Conservation (phyloP, 495 filamentous ascomycete genomes). For the Penicillium lividum region DNA sequence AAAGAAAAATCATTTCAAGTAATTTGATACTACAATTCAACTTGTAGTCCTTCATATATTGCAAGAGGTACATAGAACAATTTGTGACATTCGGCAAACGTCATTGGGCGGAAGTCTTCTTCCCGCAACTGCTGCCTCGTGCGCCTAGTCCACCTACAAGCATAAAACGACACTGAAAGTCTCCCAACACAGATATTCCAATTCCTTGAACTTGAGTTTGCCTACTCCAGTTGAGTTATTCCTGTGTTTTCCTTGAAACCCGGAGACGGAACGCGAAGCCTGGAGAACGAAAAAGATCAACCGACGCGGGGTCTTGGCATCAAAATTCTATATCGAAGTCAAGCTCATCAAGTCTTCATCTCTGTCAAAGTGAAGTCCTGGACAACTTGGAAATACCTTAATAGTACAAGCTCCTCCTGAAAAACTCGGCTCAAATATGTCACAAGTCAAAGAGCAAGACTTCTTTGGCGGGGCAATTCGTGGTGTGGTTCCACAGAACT, state of each 20-base stretch:
- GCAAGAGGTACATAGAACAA: not conserved
- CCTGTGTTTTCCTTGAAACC: not conserved
- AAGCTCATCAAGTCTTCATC: not conserved
- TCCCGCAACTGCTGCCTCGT: slow-evolving; percentile 26
- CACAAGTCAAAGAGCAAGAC: slow-evolving; percentile 54
- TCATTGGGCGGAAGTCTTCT: slow-evolving; percentile 31
- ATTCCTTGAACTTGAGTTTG: not conserved
- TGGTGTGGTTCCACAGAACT: slow-evolving; percentile 68
- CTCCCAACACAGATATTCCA: slow-evolving; percentile 1
- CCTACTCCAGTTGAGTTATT: not conserved
- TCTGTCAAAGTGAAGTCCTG: not conserved
- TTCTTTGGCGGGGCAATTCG: slow-evolving; percentile 84
- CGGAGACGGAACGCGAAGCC: not conserved
- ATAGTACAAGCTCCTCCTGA: not conserved
- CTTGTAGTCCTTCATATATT: not conserved
- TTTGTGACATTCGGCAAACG: slow-evolving; percentile 12
- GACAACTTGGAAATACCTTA: not conserved
- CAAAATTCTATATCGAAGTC: slow-evolving; percentile 12
- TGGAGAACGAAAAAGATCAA: slow-evolving; percentile 11
- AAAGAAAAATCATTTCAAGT: too few relatives aligned
- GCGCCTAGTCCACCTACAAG: slow-evolving; percentile 15
- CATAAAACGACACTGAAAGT: not conserved
- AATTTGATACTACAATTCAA: too few relatives aligned
- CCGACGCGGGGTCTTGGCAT: slow-evolving; percentile 13
- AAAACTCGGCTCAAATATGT: slow-evolving; percentile 27